phyloP scores from a whole-genome alignment of 768 basidiomycete genomes.

The Serendipita indica region DNA sequence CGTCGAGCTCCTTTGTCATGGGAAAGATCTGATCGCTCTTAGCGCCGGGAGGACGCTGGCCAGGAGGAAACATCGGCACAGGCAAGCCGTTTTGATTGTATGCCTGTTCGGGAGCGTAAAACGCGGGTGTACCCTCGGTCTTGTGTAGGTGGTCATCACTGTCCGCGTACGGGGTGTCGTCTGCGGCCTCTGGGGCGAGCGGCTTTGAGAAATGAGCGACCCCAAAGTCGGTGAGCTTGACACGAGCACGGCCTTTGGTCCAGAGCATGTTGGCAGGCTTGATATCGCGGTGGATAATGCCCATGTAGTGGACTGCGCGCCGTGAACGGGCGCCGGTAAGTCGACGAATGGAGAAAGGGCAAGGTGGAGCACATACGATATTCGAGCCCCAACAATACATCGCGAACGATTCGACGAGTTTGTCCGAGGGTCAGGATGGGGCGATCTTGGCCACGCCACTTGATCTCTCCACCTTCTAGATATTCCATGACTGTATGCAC shows the following conservation, averaged over 20 bases:
- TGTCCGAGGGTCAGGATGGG: slow-evolving; percentile 77
- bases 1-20: slow-evolving; percentile 87
- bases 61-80: neutral
- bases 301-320: slow-evolving; percentile 80
- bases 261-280: slow-evolving; percentile 95
- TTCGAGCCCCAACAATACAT: slow-evolving; percentile 86
- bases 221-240: slow-evolving; percentile 98
- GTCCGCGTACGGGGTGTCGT: slow-evolving; percentile 23
- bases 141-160: slow-evolving; percentile 69
- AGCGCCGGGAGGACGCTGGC: slow-evolving; percentile 15
- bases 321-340: slow-evolving; percentile 1
- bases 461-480: slow-evolving; percentile 87
- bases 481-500: slow-evolving; percentile 74
- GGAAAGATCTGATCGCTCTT: slow-evolving; percentile 18
- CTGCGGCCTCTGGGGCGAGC: slow-evolving; percentile 56
- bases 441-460: slow-evolving; percentile 53
- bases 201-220: slow-evolving; percentile 93
- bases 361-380: slow-evolving; percentile 50
- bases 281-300: slow-evolving; percentile 98
- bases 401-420: slow-evolving; percentile 75
- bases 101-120: slow-evolving; percentile 91
- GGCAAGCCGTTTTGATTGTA: slow-evolving; percentile 30
- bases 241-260: slow-evolving; percentile 68
- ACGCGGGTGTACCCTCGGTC: slow-evolving; percentile 88
- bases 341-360: slow-evolving; percentile 13